These are phyloP conservation scores for Lagenidium giganteum DNA, from an alignment of 352 stramenopile species.

Conservation along the genomic window DNA sequence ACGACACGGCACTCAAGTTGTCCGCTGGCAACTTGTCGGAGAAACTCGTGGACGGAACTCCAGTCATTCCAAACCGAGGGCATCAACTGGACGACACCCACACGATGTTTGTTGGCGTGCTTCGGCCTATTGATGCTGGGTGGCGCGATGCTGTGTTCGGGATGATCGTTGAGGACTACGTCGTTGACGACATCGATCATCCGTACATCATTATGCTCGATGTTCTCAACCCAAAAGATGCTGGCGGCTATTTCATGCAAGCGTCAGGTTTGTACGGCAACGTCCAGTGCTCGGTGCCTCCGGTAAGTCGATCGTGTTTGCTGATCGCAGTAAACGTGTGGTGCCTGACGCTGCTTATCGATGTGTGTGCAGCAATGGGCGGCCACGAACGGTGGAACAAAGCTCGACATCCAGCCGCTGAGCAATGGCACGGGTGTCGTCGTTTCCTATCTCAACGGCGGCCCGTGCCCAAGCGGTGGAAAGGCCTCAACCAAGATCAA, in stretches of 20 bases:
- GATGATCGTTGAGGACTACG: conserved; percentile 48
- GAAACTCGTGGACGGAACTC: too few species aligned
- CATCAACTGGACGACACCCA: conserved; percentile 29
- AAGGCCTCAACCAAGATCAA: conserved; percentile 45
- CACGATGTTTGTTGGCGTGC: conserved; percentile 48
- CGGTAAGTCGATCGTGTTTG: conserved; percentile 28
- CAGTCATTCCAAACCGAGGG: conserved; percentile 2
- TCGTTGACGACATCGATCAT: conserved; percentile 35
- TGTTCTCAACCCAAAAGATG: conserved; percentile 56
- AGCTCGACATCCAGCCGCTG: conserved; percentile 52
- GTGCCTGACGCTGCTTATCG: conserved; percentile 1
- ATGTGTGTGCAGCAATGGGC: conserved; percentile 55
- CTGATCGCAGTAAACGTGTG: background rate
- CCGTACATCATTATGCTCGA: conserved; percentile 58
- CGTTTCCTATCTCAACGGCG: conserved; percentile 47
- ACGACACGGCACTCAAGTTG: conserved; percentile 14
- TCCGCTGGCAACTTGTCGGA: too few species aligned
- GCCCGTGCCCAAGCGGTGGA: conserved; percentile 37
- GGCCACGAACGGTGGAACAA: conserved; percentile 48
- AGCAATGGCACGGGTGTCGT: conserved; percentile 53
- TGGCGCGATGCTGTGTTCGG: conserved; percentile 47
- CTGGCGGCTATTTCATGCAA: conserved; percentile 60
- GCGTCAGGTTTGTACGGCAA: conserved; percentile 56
- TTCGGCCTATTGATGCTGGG: conserved; percentile 45
- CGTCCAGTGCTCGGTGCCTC: conserved; percentile 64